Base-by-base conservation (phyloP, 2,329 filamentous ascomycete genomes). In the Curvularia sp. region DNA sequence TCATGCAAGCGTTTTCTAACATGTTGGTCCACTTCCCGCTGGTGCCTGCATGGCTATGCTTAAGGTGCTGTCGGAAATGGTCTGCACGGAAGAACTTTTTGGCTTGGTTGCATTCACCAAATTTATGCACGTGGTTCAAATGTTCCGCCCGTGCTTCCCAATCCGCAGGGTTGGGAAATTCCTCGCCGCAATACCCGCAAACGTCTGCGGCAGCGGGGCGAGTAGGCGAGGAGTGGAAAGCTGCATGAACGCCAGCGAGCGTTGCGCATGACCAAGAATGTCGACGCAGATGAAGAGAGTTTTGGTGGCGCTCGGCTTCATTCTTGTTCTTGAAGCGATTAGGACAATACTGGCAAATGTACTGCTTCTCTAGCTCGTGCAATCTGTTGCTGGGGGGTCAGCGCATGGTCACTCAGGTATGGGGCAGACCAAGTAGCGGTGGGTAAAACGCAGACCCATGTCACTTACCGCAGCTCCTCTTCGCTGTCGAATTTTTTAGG, bases 311-410 rank as follows among this genome's bases (percentile, higher is more conserved):
- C 77, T 98, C 94, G 2, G 93, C 93, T 80, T 98, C 95, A 71
- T 98, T 98, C 80, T 98, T 98, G 80, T 98, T 98, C 80, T 98
- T 98, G 82, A 98, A 98, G 10, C 94, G 88, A 75, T 97, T 97
- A 41, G 90, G 90, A 77, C 94, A 98, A 75, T 92, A 98, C 27
- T 87, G 85, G 77, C 94, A 98, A 62, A 91, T 91, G 77, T 97
- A 98, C 78, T 98, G 94, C 78, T 98, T 98, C 78, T 98, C 95
- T 73, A 92, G 88, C 78, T 95, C 92, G 76, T 98, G 94, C 43
- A 89, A 82, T 64, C 94, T 97, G 72, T 57, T 34, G 41, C 63
- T 54, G 30, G 57, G 47, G 47, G 46, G 60, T 70, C 65, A 73
- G 66, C 57, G 61, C 59, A 55, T 58, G 60, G 41, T 63, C 49